A percentile compares a stretch with the other conserved stretches of the same genome.
These are phyloP conservation scores for Coemansia sp. DNA, from an alignment of 192 early-diverging fungal genomes.

Conservation along the genomic window DNA sequence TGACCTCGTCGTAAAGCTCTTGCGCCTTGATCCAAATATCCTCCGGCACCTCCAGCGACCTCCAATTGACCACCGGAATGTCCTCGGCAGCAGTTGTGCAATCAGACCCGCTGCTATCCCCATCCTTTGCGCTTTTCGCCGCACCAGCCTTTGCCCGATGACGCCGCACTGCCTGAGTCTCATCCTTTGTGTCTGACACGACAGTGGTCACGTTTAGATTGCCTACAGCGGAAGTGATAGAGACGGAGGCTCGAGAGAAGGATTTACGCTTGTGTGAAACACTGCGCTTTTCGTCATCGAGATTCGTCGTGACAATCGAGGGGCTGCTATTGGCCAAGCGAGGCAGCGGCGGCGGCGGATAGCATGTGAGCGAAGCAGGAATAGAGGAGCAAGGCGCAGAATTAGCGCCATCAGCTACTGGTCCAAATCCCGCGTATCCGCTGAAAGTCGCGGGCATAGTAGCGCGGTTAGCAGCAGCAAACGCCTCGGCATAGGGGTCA, in stretches of 20 bases:
- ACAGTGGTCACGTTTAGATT: not conserved
- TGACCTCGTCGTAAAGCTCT: slow-evolving; percentile 60
- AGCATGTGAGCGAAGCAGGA: not conserved
- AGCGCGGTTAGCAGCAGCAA: not conserved
- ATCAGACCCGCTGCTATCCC: not conserved
- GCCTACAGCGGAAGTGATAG: not conserved
- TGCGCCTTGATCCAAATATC: slow-evolving; percentile 34
- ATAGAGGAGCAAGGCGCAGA: not conserved
- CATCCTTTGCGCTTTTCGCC: not conserved
- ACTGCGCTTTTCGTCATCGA: not conserved
- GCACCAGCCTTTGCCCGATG: not conserved
- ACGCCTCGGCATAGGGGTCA: slow-evolving; percentile 3
- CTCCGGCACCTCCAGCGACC: slow-evolving; percentile 36
- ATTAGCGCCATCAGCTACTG: not conserved
- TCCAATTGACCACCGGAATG: slow-evolving; percentile 44
- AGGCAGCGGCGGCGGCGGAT: not conserved
- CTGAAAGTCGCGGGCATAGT: not conserved
- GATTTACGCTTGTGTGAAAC: slow-evolving; percentile 11
- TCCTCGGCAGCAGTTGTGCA: not conserved
- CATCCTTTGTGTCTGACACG: not conserved
- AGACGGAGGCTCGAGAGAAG: not conserved
- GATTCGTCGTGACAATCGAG: not conserved
- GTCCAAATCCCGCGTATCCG: not conserved
- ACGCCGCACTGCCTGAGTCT: not conserved
- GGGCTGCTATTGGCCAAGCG: slow-evolving; percentile 8